A percentile compares a stretch with the other conserved stretches of the same genome.
phyloP scores from a whole-genome alignment of 2,329 filamentous ascomycete genomes.

The Didymella pomorum region DNA sequence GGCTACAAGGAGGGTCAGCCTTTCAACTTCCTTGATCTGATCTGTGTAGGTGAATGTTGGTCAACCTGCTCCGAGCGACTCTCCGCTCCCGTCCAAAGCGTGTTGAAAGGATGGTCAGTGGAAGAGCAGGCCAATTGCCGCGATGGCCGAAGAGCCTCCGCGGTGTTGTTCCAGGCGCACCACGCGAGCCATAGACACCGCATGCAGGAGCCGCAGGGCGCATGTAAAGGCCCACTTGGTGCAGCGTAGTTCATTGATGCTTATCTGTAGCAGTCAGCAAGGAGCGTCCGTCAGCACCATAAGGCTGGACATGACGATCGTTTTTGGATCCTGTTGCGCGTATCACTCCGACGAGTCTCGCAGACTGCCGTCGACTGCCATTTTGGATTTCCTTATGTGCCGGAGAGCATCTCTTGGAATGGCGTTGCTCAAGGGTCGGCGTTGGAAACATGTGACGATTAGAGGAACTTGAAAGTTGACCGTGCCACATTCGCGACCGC shows the following conservation, averaged over 20 bases:
- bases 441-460: conserved; percentile 6
- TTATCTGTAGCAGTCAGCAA: conserved; percentile 19
- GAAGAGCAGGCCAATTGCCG: not conserved
- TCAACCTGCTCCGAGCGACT: not conserved
- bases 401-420: not conserved
- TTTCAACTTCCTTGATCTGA: not conserved
- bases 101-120: not conserved
- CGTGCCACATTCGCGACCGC: conserved; percentile 8
- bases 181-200: conserved; percentile 1
- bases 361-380: conserved; percentile 1
- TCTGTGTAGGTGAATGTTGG: not conserved
- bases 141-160: not conserved
- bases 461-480: conserved; percentile 6
- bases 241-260: conserved; percentile 11
- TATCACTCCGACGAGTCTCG: conserved; percentile 8
- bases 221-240: conserved; percentile 12
- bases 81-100: not conserved
- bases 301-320: not conserved
- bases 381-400: not conserved
- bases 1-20: not conserved
- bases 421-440: conserved; percentile 1
- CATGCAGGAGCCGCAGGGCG: conserved; percentile 11
- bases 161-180: not conserved
- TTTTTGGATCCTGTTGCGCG: not conserved
- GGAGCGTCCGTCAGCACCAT: not conserved